Evolutionary conservation across 495 filamentous ascomycete genomes (phyloP).

Genomic region (Annulohypoxylon stygium): DNA sequence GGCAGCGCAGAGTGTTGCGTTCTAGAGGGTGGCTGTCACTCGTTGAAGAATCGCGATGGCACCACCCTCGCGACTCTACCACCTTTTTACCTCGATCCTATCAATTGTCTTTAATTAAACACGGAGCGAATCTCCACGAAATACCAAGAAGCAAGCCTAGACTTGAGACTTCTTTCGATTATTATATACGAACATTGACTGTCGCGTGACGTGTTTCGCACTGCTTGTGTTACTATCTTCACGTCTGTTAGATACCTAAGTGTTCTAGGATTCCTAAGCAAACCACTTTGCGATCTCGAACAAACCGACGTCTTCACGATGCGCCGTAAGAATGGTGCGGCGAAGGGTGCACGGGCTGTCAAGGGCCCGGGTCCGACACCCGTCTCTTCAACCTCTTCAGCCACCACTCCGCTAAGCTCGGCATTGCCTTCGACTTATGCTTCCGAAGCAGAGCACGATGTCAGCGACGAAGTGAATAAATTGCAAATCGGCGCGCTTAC

Average conservation of each 20-base stretch:
- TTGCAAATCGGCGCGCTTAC: slow-evolving; percentile 52
- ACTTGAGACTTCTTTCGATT: slow-evolving; percentile 3
- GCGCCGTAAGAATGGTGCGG: slow-evolving; percentile 49
- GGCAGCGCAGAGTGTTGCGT: slow-evolving; percentile 60
- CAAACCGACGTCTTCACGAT: slow-evolving; percentile 45
- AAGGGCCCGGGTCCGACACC: slow-evolving; percentile 49
- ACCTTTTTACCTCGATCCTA: slow-evolving; percentile 30
- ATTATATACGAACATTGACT: slow-evolving; percentile 27
- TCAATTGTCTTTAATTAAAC: slow-evolving; percentile 38
- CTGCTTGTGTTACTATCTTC: slow-evolving; percentile 12
- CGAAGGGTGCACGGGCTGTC: slow-evolving; percentile 52
- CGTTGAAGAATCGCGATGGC: slow-evolving; percentile 61
- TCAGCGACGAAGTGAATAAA: slow-evolving; percentile 46
- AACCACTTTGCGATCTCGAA: slow-evolving; percentile 11
- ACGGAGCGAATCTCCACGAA: slow-evolving; percentile 13
- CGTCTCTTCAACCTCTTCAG: slow-evolving; percentile 51
- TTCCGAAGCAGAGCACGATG: slow-evolving; percentile 60
- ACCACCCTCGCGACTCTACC: slow-evolving; percentile 61
- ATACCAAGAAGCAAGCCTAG: slow-evolving; percentile 13
- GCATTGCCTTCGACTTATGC: slow-evolving; percentile 58
- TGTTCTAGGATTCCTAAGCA: slow-evolving; percentile 7
- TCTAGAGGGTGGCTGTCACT: slow-evolving; percentile 65
- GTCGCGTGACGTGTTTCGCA: slow-evolving; percentile 41
- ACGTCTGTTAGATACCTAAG: background rate
- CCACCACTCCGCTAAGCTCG: slow-evolving; percentile 55